phyloP scores from a whole-genome alignment of 2,329 filamentous ascomycete species.

The Canariomyces notabilis region DNA sequence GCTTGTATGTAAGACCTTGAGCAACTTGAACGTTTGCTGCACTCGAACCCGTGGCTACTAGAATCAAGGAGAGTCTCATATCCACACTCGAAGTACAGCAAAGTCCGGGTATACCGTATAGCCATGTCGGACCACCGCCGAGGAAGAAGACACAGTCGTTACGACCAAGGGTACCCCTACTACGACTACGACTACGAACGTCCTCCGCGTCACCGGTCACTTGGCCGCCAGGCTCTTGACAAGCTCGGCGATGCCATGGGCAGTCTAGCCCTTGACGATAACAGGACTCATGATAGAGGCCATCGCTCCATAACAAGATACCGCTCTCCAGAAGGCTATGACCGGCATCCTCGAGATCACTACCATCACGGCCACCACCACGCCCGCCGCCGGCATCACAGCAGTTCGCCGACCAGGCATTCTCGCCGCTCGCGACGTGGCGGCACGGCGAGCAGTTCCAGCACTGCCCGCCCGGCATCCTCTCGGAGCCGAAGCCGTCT shows the following conservation, averaged over 20 bases:
- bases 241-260: conserved; percentile 18
- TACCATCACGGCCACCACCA: conserved; percentile 2
- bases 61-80: too few relatives aligned
- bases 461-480: neutral
- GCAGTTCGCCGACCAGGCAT: conserved; percentile 1
- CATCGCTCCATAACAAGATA: neutral
- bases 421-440: conserved; percentile 1
- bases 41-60: too few relatives aligned
- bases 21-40: too few relatives aligned
- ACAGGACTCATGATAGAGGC: neutral
- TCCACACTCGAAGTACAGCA: too few relatives aligned
- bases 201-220: conserved; percentile 18
- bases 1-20: too few relatives aligned
- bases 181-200: conserved; percentile 11
- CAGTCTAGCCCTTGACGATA: conserved; percentile 10
- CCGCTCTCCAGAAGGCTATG: conserved; percentile 7
- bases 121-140: neutral
- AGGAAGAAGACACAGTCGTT: neutral
- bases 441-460: neutral
- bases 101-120: too few relatives aligned
- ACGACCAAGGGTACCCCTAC: conserved; percentile 10
- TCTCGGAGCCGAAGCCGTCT: conserved; percentile 13
- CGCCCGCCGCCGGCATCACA: conserved; percentile 6
- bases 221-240: conserved; percentile 20
- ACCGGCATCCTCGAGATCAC: neutral